phyloP scores from a whole-genome alignment of 257 asterid genomes.

The Ocimum tenuiflorum region DNA sequence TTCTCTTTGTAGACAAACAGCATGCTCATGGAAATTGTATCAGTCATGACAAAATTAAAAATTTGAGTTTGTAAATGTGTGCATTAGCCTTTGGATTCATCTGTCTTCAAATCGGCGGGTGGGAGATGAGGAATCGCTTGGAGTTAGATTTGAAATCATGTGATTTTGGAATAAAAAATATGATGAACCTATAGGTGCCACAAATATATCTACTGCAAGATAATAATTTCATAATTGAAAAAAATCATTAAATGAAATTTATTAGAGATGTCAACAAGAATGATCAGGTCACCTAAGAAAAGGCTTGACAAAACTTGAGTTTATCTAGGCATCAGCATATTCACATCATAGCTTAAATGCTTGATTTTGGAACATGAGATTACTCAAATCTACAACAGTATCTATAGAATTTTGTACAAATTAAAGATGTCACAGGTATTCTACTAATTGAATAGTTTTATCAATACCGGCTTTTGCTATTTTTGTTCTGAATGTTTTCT shows the following conservation, averaged over 20 bases:
- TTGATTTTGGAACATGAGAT: not conserved
- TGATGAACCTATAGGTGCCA: no score
- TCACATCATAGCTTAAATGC: not conserved
- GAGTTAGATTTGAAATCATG: not conserved
- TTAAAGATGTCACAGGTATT: not conserved
- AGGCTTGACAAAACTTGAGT: not conserved
- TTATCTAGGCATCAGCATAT: not conserved
- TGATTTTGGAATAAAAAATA: not conserved
- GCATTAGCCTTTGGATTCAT: not conserved
- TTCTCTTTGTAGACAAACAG: constrained; percentile 3
- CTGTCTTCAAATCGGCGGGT: not conserved
- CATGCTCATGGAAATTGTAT: not conserved
- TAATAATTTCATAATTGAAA: no score
- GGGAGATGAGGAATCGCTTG: not conserved
- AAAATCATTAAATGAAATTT: not conserved
- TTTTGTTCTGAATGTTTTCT: not conserved
- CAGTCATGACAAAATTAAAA: not conserved
- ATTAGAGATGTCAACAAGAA: not conserved
- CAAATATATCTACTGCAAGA: no score
- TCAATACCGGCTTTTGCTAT: not conserved
- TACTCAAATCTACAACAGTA: not conserved
- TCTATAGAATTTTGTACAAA: no score
- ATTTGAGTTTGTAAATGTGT: not conserved
- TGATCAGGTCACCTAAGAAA: not conserved
- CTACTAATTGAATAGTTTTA: no score